phyloP scores from a whole-genome alignment of 2,329 filamentous ascomycete species.

The Clonostachys chloroleuca region DNA sequence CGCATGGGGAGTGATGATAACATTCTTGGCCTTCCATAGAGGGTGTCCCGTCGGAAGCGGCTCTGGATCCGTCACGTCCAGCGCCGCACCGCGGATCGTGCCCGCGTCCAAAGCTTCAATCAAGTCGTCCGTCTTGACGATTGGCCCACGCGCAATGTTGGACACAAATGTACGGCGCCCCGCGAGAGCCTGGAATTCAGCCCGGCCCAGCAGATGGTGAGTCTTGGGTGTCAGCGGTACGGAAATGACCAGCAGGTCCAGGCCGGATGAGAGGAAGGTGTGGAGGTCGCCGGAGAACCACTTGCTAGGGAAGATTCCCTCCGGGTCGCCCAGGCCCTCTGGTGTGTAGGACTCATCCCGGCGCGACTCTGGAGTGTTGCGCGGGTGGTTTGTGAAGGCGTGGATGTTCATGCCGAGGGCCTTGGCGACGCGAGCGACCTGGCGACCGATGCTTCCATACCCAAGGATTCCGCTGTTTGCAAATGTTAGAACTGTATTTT shows the following conservation, averaged over 20 bases:
- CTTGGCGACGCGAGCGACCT: constrained; percentile 49
- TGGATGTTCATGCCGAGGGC: constrained; percentile 69
- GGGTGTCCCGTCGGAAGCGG: constrained; percentile 64
- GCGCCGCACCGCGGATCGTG: constrained; percentile 56
- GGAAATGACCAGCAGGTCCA: constrained; percentile 49
- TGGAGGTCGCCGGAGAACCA: constrained; percentile 51
- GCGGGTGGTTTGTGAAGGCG: constrained; percentile 69
- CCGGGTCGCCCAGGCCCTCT: constrained; percentile 55
- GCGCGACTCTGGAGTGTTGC: constrained; percentile 60
- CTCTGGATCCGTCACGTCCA: constrained; percentile 79
- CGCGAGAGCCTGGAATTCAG: constrained; percentile 41
- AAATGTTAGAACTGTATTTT: background rate
- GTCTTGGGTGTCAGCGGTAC: constrained; percentile 46
- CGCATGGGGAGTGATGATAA: constrained; percentile 55
- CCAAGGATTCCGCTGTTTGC: constrained; percentile 41
- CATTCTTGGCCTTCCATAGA: constrained; percentile 66
- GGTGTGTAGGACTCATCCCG: constrained; percentile 64
- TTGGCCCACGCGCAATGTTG: constrained; percentile 64
- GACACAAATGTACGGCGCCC: constrained; percentile 51
- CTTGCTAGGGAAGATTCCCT: constrained; percentile 39
- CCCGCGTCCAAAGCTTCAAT: constrained; percentile 51
- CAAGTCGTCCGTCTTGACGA: constrained; percentile 49
- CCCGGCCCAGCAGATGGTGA: constrained; percentile 40
- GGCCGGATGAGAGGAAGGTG: constrained; percentile 41
- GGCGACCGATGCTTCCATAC: constrained; percentile 50